Percentiles rank a stretch among this genome's conserved stretches.
These are phyloP conservation scores for Melaleuca quinquenervia DNA, from an alignment of 345 rosid genomes.

Conservation along the genomic window DNA sequence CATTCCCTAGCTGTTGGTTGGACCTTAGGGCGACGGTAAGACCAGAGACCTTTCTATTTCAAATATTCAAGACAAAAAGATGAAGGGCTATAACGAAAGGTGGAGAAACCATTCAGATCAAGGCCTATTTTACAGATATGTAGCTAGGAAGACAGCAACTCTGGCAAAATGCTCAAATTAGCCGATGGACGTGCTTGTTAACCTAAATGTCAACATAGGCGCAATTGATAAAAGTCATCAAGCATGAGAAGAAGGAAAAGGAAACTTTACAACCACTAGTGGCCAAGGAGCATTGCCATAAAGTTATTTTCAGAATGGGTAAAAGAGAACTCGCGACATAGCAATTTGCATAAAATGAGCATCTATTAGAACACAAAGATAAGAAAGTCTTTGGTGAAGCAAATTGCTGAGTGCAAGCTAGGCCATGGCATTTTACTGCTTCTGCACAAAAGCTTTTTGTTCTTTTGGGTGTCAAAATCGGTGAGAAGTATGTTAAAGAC, in stretches of 20 bases:
- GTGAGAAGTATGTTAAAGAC: neutral
- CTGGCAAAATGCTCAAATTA: neutral
- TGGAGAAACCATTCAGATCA: neutral
- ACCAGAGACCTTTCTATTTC: neutral
- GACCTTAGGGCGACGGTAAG: neutral
- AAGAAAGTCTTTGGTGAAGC: neutral
- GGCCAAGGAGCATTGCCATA: neutral
- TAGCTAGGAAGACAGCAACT: neutral
- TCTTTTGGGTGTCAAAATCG: neutral
- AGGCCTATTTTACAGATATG: neutral
- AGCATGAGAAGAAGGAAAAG: neutral
- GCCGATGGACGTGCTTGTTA: neutral
- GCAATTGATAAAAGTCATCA: neutral
- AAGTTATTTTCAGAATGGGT: neutral
- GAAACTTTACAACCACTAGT: neutral
- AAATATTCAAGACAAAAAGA: neutral
- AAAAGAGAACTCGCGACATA: neutral
- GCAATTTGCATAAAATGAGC: neutral
- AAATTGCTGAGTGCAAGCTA: neutral
- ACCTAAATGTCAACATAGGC: neutral
- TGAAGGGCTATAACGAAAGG: neutral
- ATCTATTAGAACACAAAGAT: neutral
- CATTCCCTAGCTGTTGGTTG: neutral
- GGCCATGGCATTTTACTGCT: neutral
- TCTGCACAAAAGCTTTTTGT: neutral